phyloP scores from a whole-genome alignment of 768 basidiomycete genomes.

The Phaffia tasmanica region DNA sequence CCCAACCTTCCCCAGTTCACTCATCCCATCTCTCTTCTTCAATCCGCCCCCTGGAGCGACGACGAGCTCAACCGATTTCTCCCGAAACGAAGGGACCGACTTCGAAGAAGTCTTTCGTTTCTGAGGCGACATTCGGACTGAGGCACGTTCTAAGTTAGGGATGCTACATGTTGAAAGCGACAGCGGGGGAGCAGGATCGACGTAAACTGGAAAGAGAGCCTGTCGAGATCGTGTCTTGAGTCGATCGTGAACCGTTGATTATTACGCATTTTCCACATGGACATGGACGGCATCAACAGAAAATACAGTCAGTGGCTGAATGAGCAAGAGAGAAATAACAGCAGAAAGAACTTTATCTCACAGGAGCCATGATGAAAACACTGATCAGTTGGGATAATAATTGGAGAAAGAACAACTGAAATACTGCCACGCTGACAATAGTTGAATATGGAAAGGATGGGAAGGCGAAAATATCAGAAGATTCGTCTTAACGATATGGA shows the following conservation, averaged over 20 bases:
- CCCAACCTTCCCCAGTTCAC: neutral
- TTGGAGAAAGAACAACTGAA: too few relatives aligned
- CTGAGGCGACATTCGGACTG: neutral
- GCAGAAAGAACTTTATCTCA: neutral
- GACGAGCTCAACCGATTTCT: slow-evolving; percentile 1
- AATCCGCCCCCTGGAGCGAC: neutral
- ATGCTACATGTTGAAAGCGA: neutral
- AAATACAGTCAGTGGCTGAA: neutral
- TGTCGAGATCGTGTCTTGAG: too few relatives aligned
- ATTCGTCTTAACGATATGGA: too few relatives aligned
- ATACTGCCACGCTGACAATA: too few relatives aligned
- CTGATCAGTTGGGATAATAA: too few relatives aligned
- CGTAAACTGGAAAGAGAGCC: slow-evolving; percentile 10
- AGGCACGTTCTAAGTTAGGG: neutral
- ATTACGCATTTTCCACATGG: too few relatives aligned
- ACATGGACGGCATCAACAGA: neutral
- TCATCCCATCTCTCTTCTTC: neutral
- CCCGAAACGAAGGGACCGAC: neutral
- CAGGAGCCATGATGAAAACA: slow-evolving; percentile 1
- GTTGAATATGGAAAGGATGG: neutral
- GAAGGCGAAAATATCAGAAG: neutral
- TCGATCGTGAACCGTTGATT: too few relatives aligned
- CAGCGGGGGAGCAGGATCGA: neutral
- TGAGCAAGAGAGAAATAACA: neutral
- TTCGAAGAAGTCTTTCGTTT: neutral